phyloP scores from a whole-genome alignment of 148 eudicot genomes.

The Cornus florida region DNA sequence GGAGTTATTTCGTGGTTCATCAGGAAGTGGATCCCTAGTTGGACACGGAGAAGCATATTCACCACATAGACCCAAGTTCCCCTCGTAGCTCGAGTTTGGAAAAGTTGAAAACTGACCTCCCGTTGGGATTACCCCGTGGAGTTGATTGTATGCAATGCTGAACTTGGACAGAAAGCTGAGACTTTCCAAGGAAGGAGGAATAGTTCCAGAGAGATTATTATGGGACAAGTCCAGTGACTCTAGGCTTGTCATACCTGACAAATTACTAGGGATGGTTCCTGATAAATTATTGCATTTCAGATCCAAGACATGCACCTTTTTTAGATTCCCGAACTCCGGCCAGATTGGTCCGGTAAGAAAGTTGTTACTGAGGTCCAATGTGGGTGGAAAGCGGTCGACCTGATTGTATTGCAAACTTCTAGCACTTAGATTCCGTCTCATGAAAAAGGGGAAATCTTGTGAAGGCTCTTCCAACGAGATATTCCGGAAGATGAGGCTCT shows the following conservation, averaged over 20 bases:
- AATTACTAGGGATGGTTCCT: conserved; percentile 25
- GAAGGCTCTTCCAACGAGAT: conserved; percentile 15
- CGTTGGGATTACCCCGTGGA: conserved; percentile 25
- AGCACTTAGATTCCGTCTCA: conserved; percentile 15
- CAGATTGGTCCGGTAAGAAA: conserved; percentile 31
- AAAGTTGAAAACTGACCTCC: conserved; percentile 37
- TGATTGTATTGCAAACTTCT: conserved; percentile 26
- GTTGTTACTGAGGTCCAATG: conserved; percentile 26
- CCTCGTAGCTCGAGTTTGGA: conserved; percentile 37
- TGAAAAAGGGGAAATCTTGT: conserved; percentile 21
- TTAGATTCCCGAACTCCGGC: conserved; percentile 34
- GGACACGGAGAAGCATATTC: conserved; percentile 28
- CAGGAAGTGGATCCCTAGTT: conserved; percentile 1
- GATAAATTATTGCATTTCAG: conserved; percentile 29
- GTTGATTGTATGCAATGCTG: conserved; percentile 29
- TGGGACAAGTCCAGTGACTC: conserved; percentile 35
- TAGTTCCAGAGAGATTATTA: conserved; percentile 27
- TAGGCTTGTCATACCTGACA: conserved; percentile 28
- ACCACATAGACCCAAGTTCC: conserved; percentile 37
- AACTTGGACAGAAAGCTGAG: conserved; percentile 30
- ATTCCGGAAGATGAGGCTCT: conserved; percentile 17
- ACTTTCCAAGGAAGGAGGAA: conserved; percentile 24
- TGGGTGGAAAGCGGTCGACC: conserved; percentile 29
- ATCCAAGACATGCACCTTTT: conserved; percentile 25
- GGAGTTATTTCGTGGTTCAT: conserved; percentile 4